These are phyloP conservation scores for Ramaria rubella DNA, from an alignment of 768 basidiomycete species.

Conservation along the genomic window DNA sequence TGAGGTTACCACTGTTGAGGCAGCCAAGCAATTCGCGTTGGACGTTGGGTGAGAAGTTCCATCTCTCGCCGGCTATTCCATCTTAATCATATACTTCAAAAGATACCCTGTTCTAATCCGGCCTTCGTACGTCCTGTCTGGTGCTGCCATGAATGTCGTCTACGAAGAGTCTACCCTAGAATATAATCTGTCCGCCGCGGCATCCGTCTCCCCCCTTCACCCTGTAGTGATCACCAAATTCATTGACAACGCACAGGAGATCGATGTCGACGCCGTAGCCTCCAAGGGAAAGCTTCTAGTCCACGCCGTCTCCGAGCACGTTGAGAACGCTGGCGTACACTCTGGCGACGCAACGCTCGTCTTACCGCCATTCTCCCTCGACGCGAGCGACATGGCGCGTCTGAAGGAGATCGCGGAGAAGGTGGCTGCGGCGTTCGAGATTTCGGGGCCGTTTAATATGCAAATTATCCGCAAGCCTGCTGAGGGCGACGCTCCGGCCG, in stretches of 20 bases:
- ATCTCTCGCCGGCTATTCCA: background rate
- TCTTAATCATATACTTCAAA: conserved; percentile 9
- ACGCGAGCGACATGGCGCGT: conserved; percentile 68
- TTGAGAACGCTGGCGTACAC: conserved; percentile 97
- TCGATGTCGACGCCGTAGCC: conserved; percentile 96
- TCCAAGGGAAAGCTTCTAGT: conserved; percentile 87
- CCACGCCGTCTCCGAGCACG: conserved; percentile 96
- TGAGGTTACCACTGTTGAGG: conserved; percentile 81
- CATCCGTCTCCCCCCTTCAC: conserved; percentile 91
- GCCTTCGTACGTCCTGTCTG: conserved; percentile 96
- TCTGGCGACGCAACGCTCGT: conserved; percentile 98
- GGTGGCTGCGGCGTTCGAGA: conserved; percentile 90
- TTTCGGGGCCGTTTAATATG: conserved; percentile 99
- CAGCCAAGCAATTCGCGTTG: conserved; percentile 86
- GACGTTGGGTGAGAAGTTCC: conserved; percentile 60
- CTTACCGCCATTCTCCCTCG: conserved; percentile 85
- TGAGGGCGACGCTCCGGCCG: conserved; percentile 45
- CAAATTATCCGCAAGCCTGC: conserved; percentile 87
- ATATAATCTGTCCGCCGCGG: conserved; percentile 94
- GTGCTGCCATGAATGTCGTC: conserved; percentile 99
- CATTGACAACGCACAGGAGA: conserved; percentile 96
- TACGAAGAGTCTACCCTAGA: conserved; percentile 85
- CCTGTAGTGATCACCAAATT: conserved; percentile 99
- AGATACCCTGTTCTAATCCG: conserved; percentile 97
- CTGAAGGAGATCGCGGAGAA: conserved; percentile 92